A percentile compares a stretch with the other conserved stretches of the same genome.
phyloP scores from a whole-genome alignment of 75 land plant genomes.

The Ceratopteris richardii region DNA sequence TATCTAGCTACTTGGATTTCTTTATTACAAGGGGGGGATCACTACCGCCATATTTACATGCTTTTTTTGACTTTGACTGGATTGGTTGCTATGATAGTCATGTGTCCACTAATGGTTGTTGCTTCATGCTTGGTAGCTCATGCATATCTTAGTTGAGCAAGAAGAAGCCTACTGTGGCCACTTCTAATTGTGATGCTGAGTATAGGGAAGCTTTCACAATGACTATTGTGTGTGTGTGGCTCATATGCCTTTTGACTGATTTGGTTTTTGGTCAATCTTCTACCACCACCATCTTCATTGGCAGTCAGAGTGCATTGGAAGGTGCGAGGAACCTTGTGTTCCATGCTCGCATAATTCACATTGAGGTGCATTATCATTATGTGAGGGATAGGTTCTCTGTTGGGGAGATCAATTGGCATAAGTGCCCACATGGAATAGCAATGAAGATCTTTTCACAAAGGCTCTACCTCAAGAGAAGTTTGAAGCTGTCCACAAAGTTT shows the following conservation, averaged over 20 bases:
- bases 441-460: constrained; percentile 3
- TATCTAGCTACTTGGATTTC: background rate
- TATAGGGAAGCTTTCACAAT: background rate
- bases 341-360: background rate
- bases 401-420: background rate
- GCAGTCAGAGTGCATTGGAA: background rate
- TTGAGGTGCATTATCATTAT: constrained; percentile 3
- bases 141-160: constrained; percentile 4
- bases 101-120: constrained; percentile 1
- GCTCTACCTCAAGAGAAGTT: constrained; percentile 1
- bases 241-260: constrained; percentile 1
- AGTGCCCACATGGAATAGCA: background rate
- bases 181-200: background rate
- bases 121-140: constrained; percentile 1
- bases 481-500: background rate
- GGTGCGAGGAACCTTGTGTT: background rate
- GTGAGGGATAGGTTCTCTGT: background rate
- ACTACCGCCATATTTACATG: background rate
- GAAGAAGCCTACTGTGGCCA: background rate
- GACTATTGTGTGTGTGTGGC: background rate
- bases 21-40: background rate
- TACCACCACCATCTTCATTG: constrained; percentile 4
- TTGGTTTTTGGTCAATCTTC: too few species aligned
- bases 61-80: background rate
- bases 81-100: background rate